Conservation (phyloP, 129 eudicot species). For the Centella asiatica region DNA sequence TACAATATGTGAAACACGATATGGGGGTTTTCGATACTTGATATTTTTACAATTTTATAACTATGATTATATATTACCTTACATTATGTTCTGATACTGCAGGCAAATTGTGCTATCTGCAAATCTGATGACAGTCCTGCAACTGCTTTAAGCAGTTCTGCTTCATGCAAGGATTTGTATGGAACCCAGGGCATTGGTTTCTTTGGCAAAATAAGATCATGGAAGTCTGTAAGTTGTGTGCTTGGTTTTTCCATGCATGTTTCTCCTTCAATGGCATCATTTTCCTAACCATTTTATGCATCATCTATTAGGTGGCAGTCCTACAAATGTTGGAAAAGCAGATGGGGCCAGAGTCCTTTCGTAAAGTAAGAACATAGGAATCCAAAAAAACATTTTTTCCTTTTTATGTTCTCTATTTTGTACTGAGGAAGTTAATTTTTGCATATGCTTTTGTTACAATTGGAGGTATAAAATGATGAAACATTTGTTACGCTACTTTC, state of each 20-base stretch:
- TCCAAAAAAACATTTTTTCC: too few species aligned
- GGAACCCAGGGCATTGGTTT: slow-evolving; percentile 89
- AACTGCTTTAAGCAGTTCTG: slow-evolving; percentile 66
- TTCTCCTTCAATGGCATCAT: neutral
- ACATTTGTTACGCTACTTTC: too few species aligned
- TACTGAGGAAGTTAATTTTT: too few species aligned
- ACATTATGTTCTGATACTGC: slow-evolving; percentile 21
- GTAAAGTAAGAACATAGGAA: slow-evolving; percentile 49
- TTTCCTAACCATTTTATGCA: neutral
- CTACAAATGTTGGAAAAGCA: slow-evolving; percentile 98
- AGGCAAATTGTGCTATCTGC: slow-evolving; percentile 97
- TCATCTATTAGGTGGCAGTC: slow-evolving; percentile 61
- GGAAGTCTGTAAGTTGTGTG: slow-evolving; percentile 85
- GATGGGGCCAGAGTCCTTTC: slow-evolving; percentile 95
- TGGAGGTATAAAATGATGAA: too few species aligned
- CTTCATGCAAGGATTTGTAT: slow-evolving; percentile 74
- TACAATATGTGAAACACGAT: too few species aligned
- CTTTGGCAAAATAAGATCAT: slow-evolving; percentile 83
- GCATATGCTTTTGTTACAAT: too few species aligned
- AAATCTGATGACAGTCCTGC: slow-evolving; percentile 93
- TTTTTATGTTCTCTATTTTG: too few species aligned
- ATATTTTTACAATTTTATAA: too few species aligned
- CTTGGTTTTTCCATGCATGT: neutral
- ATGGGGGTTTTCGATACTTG: too few species aligned
- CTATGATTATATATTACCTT: neutral